Evolutionary conservation across 208 protist genomes (phyloP), one percentile per base, ranked within the genome.

Genomic region (Trypanosoma theileri): DNA sequence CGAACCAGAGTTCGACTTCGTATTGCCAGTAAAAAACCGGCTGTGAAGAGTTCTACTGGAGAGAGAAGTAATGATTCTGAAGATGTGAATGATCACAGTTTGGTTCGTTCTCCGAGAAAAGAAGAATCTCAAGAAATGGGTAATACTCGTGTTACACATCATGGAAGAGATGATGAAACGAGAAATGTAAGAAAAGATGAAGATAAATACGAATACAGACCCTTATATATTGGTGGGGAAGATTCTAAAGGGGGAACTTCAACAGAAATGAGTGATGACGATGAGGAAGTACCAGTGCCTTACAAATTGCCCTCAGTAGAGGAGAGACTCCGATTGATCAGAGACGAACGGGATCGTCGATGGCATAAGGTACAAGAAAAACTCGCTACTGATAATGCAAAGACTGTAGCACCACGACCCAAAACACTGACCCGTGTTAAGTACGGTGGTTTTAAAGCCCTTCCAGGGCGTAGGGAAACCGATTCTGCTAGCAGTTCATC

Each of bases 321-420:
- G 26, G 70, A 69, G n/a, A 40, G 70, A 35, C 16, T 75, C 11
- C 62, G 57, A 9, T 0, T 80, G 51, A 82, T 85, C 24, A 69
- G 77, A 55, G 78, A 80, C 24, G 82, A 95, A 70, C 84, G 81
- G 0, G 54, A 81, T 4, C 53, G 75, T 73, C 59, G 66, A 3
- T 48, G 91, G 35, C 64, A 79, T 24, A 79, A 87, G 54, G 66
- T 66, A 35, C 77, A 83, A 24, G 70, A 85, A 31, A 66, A 78
- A 26, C 68, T 77, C n/a, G 73, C 82, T 8, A 61, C 68, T 24
- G 74, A 69, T 51, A 75, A 69, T 4, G 66, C 76, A 19, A 75
- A 79, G 10, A 80, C 82, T 16, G 70, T 94, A 8, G 89, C 86
- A 17, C 78, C 77, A 4, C 76, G 89, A 17, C 89, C 89, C 11